phyloP scores from a whole-genome alignment of 495 filamentous ascomycete species.

The Talaromyces stipitatus region DNA sequence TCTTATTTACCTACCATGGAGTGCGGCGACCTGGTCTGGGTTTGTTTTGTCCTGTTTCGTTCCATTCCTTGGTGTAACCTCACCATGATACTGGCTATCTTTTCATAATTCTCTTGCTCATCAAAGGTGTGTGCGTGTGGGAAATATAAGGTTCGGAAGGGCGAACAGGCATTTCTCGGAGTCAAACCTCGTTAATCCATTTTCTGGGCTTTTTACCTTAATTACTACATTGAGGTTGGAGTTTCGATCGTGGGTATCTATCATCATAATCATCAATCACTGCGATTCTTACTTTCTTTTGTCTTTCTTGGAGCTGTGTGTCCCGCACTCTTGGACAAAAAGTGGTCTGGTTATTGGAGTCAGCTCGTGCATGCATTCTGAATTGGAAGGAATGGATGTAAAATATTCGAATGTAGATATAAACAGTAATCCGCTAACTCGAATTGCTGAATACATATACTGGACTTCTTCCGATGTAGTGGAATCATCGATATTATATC shows the following conservation, averaged over 20 bases:
- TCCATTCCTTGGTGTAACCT: background rate
- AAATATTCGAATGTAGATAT: background rate
- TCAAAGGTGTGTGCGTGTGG: background rate
- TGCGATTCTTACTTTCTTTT: background rate
- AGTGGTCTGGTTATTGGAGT: background rate
- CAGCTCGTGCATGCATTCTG: background rate
- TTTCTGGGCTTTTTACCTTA: background rate
- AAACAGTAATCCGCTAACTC: background rate
- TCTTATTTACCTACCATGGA: background rate
- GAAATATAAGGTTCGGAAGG: background rate
- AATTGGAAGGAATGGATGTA: background rate
- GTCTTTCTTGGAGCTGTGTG: background rate
- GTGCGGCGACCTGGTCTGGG: background rate
- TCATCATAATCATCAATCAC: background rate
- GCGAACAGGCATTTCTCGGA: constrained; percentile 1
- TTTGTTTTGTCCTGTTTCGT: background rate
- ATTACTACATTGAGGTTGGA: background rate
- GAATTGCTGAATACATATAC: background rate
- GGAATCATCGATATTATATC: background rate
- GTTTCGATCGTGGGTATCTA: background rate
- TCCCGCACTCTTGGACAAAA: background rate
- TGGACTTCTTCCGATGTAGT: background rate
- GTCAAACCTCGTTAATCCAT: background rate
- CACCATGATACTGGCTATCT: background rate
- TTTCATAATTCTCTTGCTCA: background rate